Evolutionary conservation across 1,284 basidiomycete genomes (phyloP).

Genomic region (Amylostereum areolatum): DNA sequence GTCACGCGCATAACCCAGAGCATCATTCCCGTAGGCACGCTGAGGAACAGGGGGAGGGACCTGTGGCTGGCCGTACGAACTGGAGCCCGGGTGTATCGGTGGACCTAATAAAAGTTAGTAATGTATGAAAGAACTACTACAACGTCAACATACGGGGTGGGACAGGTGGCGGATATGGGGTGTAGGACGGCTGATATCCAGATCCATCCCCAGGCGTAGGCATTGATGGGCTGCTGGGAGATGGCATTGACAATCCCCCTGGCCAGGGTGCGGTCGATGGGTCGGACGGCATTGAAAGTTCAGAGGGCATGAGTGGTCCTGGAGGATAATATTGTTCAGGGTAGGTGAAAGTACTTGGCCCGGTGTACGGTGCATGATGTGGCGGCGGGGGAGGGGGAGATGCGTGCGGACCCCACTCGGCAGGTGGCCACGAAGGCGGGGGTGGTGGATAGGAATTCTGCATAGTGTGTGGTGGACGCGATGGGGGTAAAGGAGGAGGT

Average conservation of each 20-base stretch:
- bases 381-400: slow-evolving; percentile 16
- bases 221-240: not conserved
- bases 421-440: slow-evolving; percentile 37
- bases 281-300: not conserved
- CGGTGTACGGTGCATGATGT: slow-evolving; percentile 1
- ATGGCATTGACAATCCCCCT: not conserved
- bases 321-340: not conserved
- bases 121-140: not conserved
- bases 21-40: not conserved
- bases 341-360: not conserved
- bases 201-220: not conserved
- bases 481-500: slow-evolving; percentile 8
- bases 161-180: too few species aligned
- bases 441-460: slow-evolving; percentile 6
- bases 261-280: not conserved
- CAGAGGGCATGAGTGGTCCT: not conserved
- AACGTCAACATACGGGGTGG: not conserved
- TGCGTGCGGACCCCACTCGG: slow-evolving; percentile 31
- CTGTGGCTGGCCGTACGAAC: not conserved
- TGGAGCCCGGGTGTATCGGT: not conserved
- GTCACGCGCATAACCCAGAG: slow-evolving; percentile 13
- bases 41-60: slow-evolving; percentile 3
- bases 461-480: slow-evolving; percentile 1
- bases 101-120: not conserved
- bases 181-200: too few species aligned